Percentiles rank a stretch among this genome's conserved stretches.
phyloP scores from a whole-genome alignment of 139 green algal species.

The Tetraselmis chui region DNA sequence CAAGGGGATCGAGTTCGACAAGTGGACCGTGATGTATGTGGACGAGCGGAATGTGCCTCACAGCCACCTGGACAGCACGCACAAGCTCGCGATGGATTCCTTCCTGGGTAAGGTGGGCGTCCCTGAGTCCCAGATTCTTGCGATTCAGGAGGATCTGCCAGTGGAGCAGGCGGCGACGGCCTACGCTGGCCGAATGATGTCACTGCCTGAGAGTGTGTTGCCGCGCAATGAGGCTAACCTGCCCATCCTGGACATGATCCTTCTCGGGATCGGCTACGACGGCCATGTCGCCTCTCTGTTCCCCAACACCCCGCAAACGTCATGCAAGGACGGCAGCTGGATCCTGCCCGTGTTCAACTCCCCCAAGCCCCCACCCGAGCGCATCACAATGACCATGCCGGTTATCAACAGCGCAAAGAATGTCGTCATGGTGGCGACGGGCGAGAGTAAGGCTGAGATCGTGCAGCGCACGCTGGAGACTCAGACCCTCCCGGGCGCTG shows the following conservation, averaged over 20 bases:
- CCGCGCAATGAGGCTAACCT: conserved; percentile 43
- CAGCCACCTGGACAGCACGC: conserved; percentile 62
- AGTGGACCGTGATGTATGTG: conserved; percentile 74
- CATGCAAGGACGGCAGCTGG: conserved; percentile 58
- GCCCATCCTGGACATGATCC: conserved; percentile 81
- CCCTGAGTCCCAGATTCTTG: conserved; percentile 38
- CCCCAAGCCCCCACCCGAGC: conserved; percentile 91
- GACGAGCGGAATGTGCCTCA: conserved; percentile 84
- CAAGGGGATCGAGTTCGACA: conserved; percentile 53
- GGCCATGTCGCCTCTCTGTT: conserved; percentile 98
- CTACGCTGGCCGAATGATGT: conserved; percentile 65
- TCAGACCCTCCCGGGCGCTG: conserved; percentile 74
- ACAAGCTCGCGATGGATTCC: conserved; percentile 55
- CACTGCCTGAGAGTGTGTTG: conserved; percentile 41
- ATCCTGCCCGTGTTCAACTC: conserved; percentile 83
- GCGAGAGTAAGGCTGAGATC: conserved; percentile 74
- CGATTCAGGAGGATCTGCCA: conserved; percentile 41
- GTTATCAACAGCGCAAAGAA: conserved; percentile 74
- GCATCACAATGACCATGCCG: conserved; percentile 90
- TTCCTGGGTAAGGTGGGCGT: conserved; percentile 62
- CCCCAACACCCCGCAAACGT: conserved; percentile 63
- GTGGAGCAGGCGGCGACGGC: conserved; percentile 44
- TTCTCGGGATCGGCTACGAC: conserved; percentile 93
- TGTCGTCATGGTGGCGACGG: conserved; percentile 54
- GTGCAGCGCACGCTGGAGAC: conserved; percentile 77